Percentiles rank a stretch among this genome's conserved stretches.
phyloP scores from a whole-genome alignment of 176 grass and related monocot species.

The Ampelocalamus luodianensis region DNA sequence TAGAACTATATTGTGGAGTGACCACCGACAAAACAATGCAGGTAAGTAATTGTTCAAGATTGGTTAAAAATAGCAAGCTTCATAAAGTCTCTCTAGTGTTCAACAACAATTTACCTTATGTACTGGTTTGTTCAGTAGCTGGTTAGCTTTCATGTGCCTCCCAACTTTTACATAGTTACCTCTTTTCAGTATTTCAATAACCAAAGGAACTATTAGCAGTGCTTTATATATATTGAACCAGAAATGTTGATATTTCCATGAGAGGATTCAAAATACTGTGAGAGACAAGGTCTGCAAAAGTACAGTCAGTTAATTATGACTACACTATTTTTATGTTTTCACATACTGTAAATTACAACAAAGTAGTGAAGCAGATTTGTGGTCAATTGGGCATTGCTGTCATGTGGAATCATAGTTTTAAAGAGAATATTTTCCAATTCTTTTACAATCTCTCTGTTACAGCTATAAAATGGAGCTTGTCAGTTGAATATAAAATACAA shows the following conservation, averaged over 20 bases:
- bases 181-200: background rate
- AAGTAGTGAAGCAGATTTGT: background rate
- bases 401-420: background rate
- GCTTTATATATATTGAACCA: conserved; percentile 1
- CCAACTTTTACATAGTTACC: conserved; percentile 1
- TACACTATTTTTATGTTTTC: background rate
- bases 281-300: background rate
- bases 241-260: background rate
- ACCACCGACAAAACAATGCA: conserved; percentile 89
- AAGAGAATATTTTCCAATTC: background rate
- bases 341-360: conserved; percentile 10
- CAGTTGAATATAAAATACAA: conserved; percentile 7
- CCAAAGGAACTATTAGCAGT: background rate
- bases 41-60: conserved; percentile 45
- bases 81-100: conserved; percentile 9
- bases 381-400: background rate
- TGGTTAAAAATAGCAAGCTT: conserved; percentile 20
- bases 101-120: conserved; percentile 17
- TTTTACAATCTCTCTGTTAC: background rate
- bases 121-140: conserved; percentile 16
- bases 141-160: conserved; percentile 9
- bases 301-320: background rate
- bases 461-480: background rate
- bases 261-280: background rate
- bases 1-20: conserved; percentile 83